phyloP scores from a whole-genome alignment of 805 yeast species.

The Saturnispora kantuleensis region DNA sequence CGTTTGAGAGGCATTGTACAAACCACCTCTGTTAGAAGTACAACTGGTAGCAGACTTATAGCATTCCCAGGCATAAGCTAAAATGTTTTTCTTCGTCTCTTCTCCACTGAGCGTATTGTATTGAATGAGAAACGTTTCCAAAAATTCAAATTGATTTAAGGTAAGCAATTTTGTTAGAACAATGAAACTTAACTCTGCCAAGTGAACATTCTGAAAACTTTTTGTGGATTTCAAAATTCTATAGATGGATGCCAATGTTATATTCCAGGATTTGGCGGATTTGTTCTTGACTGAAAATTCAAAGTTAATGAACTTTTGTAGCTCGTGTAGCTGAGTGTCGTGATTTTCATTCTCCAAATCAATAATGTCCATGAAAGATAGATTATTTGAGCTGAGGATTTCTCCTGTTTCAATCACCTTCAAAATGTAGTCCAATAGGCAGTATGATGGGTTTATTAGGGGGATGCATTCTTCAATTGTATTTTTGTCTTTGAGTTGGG shows the following conservation, averaged over 20 bases:
- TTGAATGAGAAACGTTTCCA: slow-evolving; percentile 13
- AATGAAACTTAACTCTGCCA: slow-evolving; percentile 15
- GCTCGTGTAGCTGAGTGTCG: slow-evolving; percentile 18
- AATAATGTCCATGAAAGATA: slow-evolving; percentile 20
- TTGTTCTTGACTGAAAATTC: slow-evolving; percentile 15
- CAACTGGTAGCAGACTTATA: slow-evolving; percentile 24
- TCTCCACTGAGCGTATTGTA: slow-evolving; percentile 15
- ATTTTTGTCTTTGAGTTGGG: background rate
- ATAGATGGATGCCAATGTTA: slow-evolving; percentile 22
- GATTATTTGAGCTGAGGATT: slow-evolving; percentile 19
- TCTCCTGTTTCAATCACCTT: slow-evolving; percentile 23
- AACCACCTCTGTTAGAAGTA: slow-evolving; percentile 20
- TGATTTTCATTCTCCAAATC: slow-evolving; percentile 13
- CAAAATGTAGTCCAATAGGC: slow-evolving; percentile 12
- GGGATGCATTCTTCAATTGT: slow-evolving; percentile 4
- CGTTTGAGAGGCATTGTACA: slow-evolving; percentile 18
- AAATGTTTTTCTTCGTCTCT: slow-evolving; percentile 9
- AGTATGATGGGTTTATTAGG: slow-evolving; percentile 12
- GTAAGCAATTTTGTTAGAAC: slow-evolving; percentile 19
- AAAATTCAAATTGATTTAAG: slow-evolving; percentile 14
- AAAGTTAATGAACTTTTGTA: slow-evolving; percentile 19
- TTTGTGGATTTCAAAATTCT: slow-evolving; percentile 20
- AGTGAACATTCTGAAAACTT: slow-evolving; percentile 19
- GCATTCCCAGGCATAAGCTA: slow-evolving; percentile 19
- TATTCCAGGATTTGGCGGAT: slow-evolving; percentile 18